Base-by-base conservation (phyloP, 1,284 basidiomycete species). In the Bondarzewia mesenterica region DNA sequence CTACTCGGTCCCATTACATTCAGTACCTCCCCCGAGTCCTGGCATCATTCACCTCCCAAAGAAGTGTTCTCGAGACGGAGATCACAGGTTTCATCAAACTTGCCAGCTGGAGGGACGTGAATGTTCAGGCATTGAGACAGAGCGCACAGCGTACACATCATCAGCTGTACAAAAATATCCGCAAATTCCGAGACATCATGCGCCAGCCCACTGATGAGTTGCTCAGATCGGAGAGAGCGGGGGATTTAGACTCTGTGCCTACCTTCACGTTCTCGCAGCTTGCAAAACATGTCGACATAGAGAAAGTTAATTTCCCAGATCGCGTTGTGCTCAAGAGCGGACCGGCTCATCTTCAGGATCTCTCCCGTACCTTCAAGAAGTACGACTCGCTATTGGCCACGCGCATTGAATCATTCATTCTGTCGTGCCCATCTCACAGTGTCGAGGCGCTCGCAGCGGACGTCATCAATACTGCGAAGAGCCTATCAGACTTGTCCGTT, bases 71-170 rank as follows among this genome's bases (percentile, higher is more conserved):
- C 39, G 92, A 97, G 66, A 86, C 84, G 58, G 88, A 95, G 47
- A 78, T 99, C 47, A 77, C 75, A 51, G 82, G 80, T 48, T 89
- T 91, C 61, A 88, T 99, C 73, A 93, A 93, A 64, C 75, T 99
- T 36, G 96, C 96, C 0, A 96, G 93, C 60, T 99, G 96, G 96
- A 95, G 90, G 64, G 96, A 99, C 62, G 75, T 95, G 61, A 99
- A 99, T 59, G 87, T 99, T 8, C 89, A 92, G 55, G 93, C 96
- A 3, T 75, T 99, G 54, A 90, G 89, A 63, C 85, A 89, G 53
- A 98, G 93, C 58, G 94, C 95, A 0, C 82, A 88, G 57, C 87
- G 81, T 60, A 93, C 91, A 2, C 96, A 99, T 64, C 82, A 84
- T 52, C 90, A 94, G 55, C 73, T 99, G 12, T 95, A 94, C 77